Percentiles rank a stretch among this genome's conserved stretches.
These are phyloP conservation scores for Arabis hirsuta DNA, from an alignment of 345 rosid species.

Conservation along the genomic window DNA sequence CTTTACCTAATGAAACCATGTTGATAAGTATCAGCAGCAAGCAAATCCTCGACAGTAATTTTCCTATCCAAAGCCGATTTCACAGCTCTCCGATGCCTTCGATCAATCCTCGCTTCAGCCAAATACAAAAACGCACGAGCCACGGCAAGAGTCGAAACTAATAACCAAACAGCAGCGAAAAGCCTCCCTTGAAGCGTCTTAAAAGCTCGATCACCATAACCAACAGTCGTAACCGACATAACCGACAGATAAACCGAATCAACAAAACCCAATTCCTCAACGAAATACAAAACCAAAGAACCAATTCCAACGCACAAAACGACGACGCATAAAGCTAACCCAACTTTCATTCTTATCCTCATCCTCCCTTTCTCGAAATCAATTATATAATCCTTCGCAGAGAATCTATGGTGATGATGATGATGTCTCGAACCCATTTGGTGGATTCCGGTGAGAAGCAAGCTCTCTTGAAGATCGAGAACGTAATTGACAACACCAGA, in stretches of 20 bases:
- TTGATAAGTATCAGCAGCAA: slow-evolving; percentile 67
- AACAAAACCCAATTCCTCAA: slow-evolving; percentile 59
- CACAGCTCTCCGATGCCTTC: slow-evolving; percentile 62
- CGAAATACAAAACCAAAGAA: slow-evolving; percentile 53
- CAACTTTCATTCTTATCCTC: slow-evolving; percentile 82
- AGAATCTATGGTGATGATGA: slow-evolving; percentile 34
- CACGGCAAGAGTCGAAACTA: slow-evolving; percentile 72
- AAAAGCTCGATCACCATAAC: slow-evolving; percentile 74
- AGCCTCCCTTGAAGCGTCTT: slow-evolving; percentile 63
- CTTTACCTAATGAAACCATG: slow-evolving; percentile 68
- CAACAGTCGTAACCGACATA: slow-evolving; percentile 84
- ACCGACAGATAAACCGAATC: slow-evolving; percentile 77
- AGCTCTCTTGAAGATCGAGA: slow-evolving; percentile 66
- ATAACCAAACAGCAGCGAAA: slow-evolving; percentile 73
- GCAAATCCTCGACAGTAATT: slow-evolving; percentile 65
- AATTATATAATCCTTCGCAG: slow-evolving; percentile 57
- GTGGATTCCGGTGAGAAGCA: slow-evolving; percentile 56
- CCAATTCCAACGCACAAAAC: slow-evolving; percentile 66
- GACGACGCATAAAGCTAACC: slow-evolving; percentile 70
- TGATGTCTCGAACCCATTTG: slow-evolving; percentile 28
- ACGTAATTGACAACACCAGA: slow-evolving; percentile 71
- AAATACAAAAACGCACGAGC: slow-evolving; percentile 74
- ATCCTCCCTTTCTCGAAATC: slow-evolving; percentile 76
- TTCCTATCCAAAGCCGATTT: slow-evolving; percentile 69
- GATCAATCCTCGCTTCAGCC: slow-evolving; percentile 73